These are phyloP conservation scores for Cardamine chenopodiifolia DNA, from an alignment of 345 rosid genomes.

Conservation along the genomic window DNA sequence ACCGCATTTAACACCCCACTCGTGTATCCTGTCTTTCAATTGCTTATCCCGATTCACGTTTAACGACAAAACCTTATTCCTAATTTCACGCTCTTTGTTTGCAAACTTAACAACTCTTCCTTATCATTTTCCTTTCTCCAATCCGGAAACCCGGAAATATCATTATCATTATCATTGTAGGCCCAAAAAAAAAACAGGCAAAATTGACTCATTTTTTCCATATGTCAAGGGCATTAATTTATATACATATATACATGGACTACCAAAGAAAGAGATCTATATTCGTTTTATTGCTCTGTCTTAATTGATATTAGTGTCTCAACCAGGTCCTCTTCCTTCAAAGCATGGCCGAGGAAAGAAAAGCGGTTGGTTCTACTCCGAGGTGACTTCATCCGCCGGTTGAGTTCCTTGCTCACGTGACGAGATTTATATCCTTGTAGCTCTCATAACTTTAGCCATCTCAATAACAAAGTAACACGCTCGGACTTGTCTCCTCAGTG, in stretches of 20 bases:
- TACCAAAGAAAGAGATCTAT: not conserved
- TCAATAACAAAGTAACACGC: not conserved
- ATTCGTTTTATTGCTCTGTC: not conserved
- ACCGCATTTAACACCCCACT: constrained; percentile 44
- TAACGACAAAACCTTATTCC: constrained; percentile 38
- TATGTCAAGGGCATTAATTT: not conserved
- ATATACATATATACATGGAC: not conserved
- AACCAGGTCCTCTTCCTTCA: constrained; percentile 9
- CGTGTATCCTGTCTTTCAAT: constrained; percentile 45
- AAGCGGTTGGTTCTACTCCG: not conserved
- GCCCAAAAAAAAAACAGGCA: constrained; percentile 6
- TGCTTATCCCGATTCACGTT: constrained; percentile 32
- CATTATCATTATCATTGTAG: constrained; percentile 23
- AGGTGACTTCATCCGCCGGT: not conserved
- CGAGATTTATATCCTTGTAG: not conserved
- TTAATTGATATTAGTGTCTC: not conserved
- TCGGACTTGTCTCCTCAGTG: not conserved
- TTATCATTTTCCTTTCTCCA: constrained; percentile 1
- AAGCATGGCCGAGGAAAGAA: not conserved
- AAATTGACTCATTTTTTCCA: not conserved
- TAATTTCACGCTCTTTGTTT: constrained; percentile 39
- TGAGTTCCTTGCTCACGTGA: not conserved
- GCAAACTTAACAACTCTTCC: constrained; percentile 4
- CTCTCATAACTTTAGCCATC: not conserved
- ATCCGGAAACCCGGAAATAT: constrained; percentile 1